phyloP scores from a whole-genome alignment of 306 rosid genomes.

The Rosa rugosa region DNA sequence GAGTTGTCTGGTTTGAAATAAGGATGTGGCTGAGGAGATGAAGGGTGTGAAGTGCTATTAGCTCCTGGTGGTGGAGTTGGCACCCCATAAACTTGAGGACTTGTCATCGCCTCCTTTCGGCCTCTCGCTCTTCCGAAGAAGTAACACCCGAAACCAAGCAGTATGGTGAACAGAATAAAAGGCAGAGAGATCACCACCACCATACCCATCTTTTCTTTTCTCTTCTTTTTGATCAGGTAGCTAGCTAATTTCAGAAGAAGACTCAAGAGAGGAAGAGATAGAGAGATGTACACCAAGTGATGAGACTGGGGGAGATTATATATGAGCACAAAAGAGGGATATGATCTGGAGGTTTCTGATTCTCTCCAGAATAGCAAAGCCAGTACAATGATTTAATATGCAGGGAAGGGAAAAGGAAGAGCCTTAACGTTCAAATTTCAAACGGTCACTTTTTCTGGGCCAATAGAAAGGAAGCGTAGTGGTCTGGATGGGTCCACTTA shows the following conservation, averaged over 20 bases:
- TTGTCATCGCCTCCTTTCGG: constrained; percentile 49
- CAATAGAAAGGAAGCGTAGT: constrained; percentile 9
- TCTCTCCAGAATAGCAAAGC: constrained; percentile 23
- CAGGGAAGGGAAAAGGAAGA: neutral
- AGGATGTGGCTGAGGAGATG: constrained; percentile 35
- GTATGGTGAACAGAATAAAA: constrained; percentile 56
- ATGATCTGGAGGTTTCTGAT: constrained; percentile 18
- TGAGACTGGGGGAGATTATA: neutral
- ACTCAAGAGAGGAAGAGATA: neutral
- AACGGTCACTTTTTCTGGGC: constrained; percentile 41
- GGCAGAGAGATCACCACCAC: constrained; percentile 90
- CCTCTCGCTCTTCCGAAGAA: constrained; percentile 72
- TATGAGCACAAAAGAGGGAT: neutral
- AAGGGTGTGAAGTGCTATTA: constrained; percentile 10
- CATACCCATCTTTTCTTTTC: constrained; percentile 63
- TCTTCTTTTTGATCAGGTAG: neutral
- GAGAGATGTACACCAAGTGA: constrained; percentile 9
- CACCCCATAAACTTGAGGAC: constrained; percentile 66
- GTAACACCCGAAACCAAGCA: constrained; percentile 86
- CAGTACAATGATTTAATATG: neutral
- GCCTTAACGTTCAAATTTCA: constrained; percentile 38
- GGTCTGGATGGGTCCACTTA: neutral
- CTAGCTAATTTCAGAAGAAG: neutral
- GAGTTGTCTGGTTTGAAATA: constrained; percentile 46
- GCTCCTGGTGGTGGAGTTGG: constrained; percentile 74